A percentile compares a stretch with the other conserved stretches of the same genome.
Conservation (phyloP, 2,329 filamentous ascomycete genomes). For the Pseudocercospora ulei region DNA sequence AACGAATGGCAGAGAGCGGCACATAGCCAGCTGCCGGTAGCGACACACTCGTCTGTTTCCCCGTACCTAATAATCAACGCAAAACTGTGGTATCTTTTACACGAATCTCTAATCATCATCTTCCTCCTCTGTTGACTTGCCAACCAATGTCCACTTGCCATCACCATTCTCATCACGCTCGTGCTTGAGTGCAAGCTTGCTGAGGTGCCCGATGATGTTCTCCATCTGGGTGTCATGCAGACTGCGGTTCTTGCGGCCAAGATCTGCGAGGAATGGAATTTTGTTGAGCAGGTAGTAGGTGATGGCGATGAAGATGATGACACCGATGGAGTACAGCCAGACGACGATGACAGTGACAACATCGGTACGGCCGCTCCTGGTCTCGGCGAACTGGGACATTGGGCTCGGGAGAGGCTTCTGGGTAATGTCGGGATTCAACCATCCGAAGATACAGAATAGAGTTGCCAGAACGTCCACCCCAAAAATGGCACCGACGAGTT, state of each 20-base stretch:
- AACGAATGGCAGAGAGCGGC: slow-evolving; percentile 13
- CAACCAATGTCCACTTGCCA: slow-evolving; percentile 39
- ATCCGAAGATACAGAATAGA: slow-evolving; percentile 65
- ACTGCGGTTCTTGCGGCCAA: slow-evolving; percentile 54
- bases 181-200: slow-evolving; percentile 55
- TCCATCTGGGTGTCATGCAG: slow-evolving; percentile 55
- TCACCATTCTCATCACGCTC: slow-evolving; percentile 43
- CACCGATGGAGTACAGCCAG: slow-evolving; percentile 58
- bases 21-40: slow-evolving; percentile 21
- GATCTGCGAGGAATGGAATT: slow-evolving; percentile 50
- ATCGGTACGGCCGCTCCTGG: slow-evolving; percentile 45
- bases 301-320: slow-evolving; percentile 56
- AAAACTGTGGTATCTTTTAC: slow-evolving; percentile 25
- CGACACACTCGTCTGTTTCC: slow-evolving; percentile 21
- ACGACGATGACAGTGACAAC: slow-evolving; percentile 57
- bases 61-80: slow-evolving; percentile 19
- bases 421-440: slow-evolving; percentile 51
- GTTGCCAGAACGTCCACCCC: slow-evolving; percentile 62
- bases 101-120: slow-evolving; percentile 40
- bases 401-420: slow-evolving; percentile 37
- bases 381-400: slow-evolving; percentile 32
- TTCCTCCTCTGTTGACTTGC: slow-evolving; percentile 41
- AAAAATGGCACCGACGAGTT: slow-evolving; percentile 61
- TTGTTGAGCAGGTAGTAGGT: slow-evolving; percentile 55
- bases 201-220: slow-evolving; percentile 56